These are phyloP conservation scores for Suhomyces yuchorum DNA, from an alignment of 1,139 yeast genomes.

Conservation along the genomic window DNA sequence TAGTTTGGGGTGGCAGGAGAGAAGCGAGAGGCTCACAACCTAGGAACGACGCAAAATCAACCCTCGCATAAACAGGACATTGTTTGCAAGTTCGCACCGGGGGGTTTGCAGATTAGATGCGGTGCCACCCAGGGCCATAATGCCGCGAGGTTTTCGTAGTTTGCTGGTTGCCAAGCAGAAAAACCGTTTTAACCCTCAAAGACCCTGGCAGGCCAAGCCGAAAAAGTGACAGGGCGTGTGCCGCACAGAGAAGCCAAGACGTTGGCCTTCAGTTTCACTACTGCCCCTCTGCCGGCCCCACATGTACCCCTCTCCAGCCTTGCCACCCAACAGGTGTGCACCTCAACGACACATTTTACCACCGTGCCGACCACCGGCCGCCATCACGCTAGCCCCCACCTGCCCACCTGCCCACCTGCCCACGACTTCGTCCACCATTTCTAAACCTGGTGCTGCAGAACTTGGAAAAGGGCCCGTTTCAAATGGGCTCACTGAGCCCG, in stretches of 20 bases:
- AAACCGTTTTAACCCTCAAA: constrained; percentile 2
- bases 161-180: constrained; percentile 7
- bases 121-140: neutral
- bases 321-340: neutral
- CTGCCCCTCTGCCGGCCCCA: neutral
- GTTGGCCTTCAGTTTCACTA: neutral
- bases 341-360: neutral
- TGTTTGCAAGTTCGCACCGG: neutral
- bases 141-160: constrained; percentile 4
- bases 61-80: neutral
- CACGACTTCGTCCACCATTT: too few relatives aligned
- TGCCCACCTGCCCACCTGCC: neutral
- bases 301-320: neutral
- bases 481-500: neutral
- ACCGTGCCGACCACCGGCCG: too few relatives aligned
- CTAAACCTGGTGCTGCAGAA: too few relatives aligned
- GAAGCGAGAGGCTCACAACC: neutral
- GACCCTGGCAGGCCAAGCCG: constrained; percentile 6
- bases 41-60: neutral
- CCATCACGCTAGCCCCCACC: neutral
- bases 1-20: neutral
- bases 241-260: constrained; percentile 1
- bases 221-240: constrained; percentile 5
- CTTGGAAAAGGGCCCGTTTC: neutral
- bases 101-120: neutral